Evolutionary conservation across 371 early-diverging fungal genomes (phyloP).

Genomic region (Mycotypha africana): DNA sequence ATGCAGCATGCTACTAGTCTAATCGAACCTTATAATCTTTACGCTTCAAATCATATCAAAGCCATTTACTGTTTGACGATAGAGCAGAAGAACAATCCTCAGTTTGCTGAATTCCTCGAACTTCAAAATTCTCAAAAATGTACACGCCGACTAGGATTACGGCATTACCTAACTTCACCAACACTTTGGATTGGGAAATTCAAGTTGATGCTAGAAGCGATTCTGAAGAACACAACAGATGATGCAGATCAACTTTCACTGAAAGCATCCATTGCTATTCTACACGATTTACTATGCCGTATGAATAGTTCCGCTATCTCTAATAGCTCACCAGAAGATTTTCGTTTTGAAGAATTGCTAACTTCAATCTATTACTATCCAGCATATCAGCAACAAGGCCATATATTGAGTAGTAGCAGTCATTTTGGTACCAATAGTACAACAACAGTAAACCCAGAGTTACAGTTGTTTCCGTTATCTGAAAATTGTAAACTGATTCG

Average conservation of each 20-base stretch:
- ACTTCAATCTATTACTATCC: slow-evolving; percentile 11
- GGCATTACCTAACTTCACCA: slow-evolving; percentile 30
- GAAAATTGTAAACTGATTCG: slow-evolving; percentile 13
- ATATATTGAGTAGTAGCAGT: no score
- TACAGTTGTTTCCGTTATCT: slow-evolving; percentile 4
- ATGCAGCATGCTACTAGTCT: slow-evolving; percentile 11
- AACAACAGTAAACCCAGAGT: background rate
- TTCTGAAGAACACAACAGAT: slow-evolving; percentile 25
- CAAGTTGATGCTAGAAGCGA: slow-evolving; percentile 22
- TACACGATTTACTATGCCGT: slow-evolving; percentile 19
- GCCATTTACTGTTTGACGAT: slow-evolving; percentile 9
- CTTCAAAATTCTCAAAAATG: slow-evolving; percentile 13
- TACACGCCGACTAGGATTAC: slow-evolving; percentile 25
- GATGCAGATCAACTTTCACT: slow-evolving; percentile 24
- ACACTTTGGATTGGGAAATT: slow-evolving; percentile 31
- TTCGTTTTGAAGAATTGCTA: slow-evolving; percentile 19
- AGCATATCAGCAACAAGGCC: no score
- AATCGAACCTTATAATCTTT: slow-evolving; percentile 19
- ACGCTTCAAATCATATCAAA: slow-evolving; percentile 14
- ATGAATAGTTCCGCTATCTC: slow-evolving; percentile 25
- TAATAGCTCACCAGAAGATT: slow-evolving; percentile 12
- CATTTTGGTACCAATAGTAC: no score
- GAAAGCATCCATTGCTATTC: slow-evolving; percentile 14
- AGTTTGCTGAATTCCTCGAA: slow-evolving; percentile 17
- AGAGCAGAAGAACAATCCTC: slow-evolving; percentile 17